phyloP scores from a whole-genome alignment of 2,329 filamentous ascomycete genomes.

The Sclerotinia borealis region DNA sequence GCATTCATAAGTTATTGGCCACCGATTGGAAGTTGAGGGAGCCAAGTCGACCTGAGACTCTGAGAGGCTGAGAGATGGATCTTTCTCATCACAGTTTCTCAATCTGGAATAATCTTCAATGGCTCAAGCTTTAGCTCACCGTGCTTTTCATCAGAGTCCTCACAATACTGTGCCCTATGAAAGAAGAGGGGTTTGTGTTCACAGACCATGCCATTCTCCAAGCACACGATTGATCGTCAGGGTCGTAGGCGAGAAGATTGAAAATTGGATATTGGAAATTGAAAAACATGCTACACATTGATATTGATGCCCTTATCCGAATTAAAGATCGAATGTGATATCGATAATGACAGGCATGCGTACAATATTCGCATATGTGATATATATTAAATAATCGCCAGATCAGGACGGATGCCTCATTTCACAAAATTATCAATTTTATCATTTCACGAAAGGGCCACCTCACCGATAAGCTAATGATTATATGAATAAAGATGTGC shows the following conservation, averaged over 20 bases:
- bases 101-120: neutral
- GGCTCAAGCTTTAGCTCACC: neutral
- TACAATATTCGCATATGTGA: slow-evolving; percentile 7
- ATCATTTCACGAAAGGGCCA: slow-evolving; percentile 4
- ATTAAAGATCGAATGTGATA: neutral
- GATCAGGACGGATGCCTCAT: slow-evolving; percentile 7
- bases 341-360: neutral
- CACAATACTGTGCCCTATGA: neutral
- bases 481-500: neutral
- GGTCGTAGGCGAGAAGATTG: slow-evolving; percentile 5
- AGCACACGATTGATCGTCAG: slow-evolving; percentile 5
- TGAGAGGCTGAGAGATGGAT: neutral
- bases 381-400: slow-evolving; percentile 5
- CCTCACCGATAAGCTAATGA: slow-evolving; percentile 10
- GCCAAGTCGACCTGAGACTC: no score
- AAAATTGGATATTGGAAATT: no score
- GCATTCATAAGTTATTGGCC: neutral
- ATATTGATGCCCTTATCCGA: neutral
- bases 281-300: neutral
- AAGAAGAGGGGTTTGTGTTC: slow-evolving; percentile 10
- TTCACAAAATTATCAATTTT: slow-evolving; percentile 4
- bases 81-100: neutral
- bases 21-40: neutral
- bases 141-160: neutral
- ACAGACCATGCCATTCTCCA: slow-evolving; percentile 5